Conservation (phyloP, 306 rosid genomes). For the Sophora flavescens region DNA sequence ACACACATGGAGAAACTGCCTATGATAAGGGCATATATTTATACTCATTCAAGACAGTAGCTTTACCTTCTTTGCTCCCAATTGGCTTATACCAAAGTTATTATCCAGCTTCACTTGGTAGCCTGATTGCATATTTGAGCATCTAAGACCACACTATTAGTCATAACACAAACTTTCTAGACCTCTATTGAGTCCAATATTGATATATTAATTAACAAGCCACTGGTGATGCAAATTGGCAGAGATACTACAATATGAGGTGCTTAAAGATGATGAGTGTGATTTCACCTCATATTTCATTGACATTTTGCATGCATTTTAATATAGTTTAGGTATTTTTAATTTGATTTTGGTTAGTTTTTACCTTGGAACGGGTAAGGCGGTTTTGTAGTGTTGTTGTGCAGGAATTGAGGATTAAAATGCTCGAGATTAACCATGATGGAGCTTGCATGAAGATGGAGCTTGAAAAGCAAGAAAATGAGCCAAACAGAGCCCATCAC, state of each 20-base stretch:
- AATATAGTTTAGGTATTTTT: too few species aligned
- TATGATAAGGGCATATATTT: constrained; percentile 19
- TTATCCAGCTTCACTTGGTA: constrained; percentile 15
- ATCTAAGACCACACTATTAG: constrained; percentile 12
- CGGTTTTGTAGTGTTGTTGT: too few species aligned
- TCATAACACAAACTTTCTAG: constrained; percentile 7
- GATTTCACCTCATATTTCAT: too few species aligned
- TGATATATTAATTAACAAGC: background rate
- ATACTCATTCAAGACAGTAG: constrained; percentile 12
- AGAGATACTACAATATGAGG: constrained; percentile 12
- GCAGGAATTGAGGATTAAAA: too few species aligned
- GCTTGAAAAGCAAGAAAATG: too few species aligned
- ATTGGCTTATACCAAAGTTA: background rate
- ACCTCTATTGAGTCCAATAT: constrained; percentile 23
- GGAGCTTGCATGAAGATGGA: too few species aligned
- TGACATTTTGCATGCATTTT: too few species aligned
- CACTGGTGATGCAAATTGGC: background rate
- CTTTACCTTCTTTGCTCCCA: constrained; percentile 18
- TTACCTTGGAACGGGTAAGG: too few species aligned
- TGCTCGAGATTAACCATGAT: too few species aligned
- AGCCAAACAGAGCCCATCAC: too few species aligned
- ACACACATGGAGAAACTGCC: constrained; percentile 6
- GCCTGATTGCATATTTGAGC: constrained; percentile 21
- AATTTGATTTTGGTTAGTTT: too few species aligned
- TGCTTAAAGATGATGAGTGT: too few species aligned